Evolutionary conservation across 164 flowering plant species (phyloP), one percentile per base, ranked within the genome.

Genomic region (Euptelea pleiosperma): DNA sequence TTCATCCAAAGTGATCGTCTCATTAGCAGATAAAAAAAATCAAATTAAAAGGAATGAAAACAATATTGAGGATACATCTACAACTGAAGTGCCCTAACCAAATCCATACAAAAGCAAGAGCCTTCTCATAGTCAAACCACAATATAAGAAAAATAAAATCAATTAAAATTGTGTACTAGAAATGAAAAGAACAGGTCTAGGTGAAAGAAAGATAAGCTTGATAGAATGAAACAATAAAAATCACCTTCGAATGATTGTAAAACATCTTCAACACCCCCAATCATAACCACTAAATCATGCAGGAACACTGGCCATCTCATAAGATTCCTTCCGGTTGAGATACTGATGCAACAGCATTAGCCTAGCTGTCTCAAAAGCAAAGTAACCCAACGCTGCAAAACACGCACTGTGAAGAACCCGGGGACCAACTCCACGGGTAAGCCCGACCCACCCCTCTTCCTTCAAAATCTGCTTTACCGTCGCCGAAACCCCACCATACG

Each of bases 341-440:
- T 93, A 85, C 71, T 82, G 81, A 29, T 79, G 68, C 85, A 88
- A 61, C 58, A 93, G 75, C 0, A 78, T 68, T 46, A 88, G 82
- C 71, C 89, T 79, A 30, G 99, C 99, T 0, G 99, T 93, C 91
- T 93, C 99, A 74, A 93, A 93, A 0, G 97, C 97, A 73, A 86
- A 93, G 73, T 90, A 93, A 3, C 99, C 99, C 50, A 93, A 41
- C 2, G 99, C 97, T 1, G 97, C 87, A 62, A 93, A 93, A 61
- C 97, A 83, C 36, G 96, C 92, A 68, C 95, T 93, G 52, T 93
- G 90, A 57, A 93, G 73, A 44, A 90, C 95, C 62, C 96, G 66
- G 7, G 97, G 97, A 15, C 96, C 97, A 82, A 88, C 81, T 52
- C 97, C 99, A 2, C 92, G 69, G 0, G 82, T 82, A 15, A 90